Conservation (phyloP, 805 yeast species). For the Lachancea meyersii region DNA sequence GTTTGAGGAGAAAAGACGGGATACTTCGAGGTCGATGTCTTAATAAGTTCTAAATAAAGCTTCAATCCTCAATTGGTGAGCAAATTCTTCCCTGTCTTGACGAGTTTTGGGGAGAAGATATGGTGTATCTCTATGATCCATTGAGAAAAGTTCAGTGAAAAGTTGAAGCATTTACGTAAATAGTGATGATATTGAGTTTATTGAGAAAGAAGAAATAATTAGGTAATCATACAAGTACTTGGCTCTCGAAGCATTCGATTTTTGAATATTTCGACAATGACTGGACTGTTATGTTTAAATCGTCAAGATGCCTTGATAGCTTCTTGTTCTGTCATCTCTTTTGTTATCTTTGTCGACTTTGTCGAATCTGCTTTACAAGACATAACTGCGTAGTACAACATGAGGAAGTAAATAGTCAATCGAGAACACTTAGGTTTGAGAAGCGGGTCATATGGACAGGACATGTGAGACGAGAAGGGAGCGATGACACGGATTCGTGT, state of each 20-base stretch:
- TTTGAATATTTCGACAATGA: no score
- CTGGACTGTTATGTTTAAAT: no score
- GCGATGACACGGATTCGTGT: no score
- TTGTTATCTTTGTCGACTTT: background rate
- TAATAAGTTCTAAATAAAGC: background rate
- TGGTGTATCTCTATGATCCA: no score
- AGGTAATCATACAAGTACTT: no score
- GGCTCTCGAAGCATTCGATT: no score
- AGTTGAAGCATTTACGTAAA: no score
- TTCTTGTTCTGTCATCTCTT: background rate
- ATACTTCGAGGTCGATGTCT: no score
- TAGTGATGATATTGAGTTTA: no score
- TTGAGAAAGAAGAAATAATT: no score
- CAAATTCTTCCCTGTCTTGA: background rate
- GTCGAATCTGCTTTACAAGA: background rate
- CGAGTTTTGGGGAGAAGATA: background rate
- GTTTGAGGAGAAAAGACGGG: background rate
- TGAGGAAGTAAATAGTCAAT: background rate
- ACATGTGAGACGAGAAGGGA: no score
- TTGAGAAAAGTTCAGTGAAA: background rate
- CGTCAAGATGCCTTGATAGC: no score
- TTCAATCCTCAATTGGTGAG: background rate
- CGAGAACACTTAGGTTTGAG: background rate
- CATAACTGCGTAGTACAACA: constrained; percentile 4
- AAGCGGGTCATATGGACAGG: background rate